Conservation (phyloP, 225 moss, liverwort and hornwort species). For the Marchantia paleacea region DNA sequence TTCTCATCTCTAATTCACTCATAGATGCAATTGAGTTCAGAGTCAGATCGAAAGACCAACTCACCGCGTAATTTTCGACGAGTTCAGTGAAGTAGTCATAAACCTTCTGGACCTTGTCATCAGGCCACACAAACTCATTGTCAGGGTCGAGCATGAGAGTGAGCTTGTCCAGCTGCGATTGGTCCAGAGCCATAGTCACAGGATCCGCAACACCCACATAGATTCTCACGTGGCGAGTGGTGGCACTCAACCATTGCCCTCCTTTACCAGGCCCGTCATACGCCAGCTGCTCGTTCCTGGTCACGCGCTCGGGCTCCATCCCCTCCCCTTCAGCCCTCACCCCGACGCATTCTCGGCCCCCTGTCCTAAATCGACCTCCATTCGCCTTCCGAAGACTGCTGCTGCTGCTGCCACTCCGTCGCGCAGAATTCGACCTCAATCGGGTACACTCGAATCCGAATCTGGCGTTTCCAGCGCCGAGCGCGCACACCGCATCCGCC, state of each 20-base stretch:
- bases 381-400: no score
- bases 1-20: neutral
- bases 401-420: no score
- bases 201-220: slow-evolving; percentile 80
- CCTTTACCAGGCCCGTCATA: slow-evolving; percentile 63
- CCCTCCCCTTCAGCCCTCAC: slow-evolving; percentile 14
- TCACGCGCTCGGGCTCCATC: no score
- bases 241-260: slow-evolving; percentile 90
- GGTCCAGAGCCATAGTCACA: slow-evolving; percentile 66
- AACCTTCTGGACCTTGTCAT: slow-evolving; percentile 67
- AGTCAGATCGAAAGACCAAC: slow-evolving; percentile 1
- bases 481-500: neutral
- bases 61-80: slow-evolving; percentile 73
- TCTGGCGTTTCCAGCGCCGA: neutral
- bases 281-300: slow-evolving; percentile 44
- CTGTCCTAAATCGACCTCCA: no score
- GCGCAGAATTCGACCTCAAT: no score
- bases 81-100: slow-evolving; percentile 70
- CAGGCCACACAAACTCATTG: slow-evolving; percentile 89
- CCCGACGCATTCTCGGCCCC: neutral
- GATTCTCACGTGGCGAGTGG: slow-evolving; percentile 87
- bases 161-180: slow-evolving; percentile 84
- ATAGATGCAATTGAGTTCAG: neutral
- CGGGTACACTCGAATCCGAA: neutral
- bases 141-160: slow-evolving; percentile 96